These are phyloP conservation scores for Kluyveromyces dobzhanskii DNA, from an alignment of 805 yeast genomes.

Conservation along the genomic window DNA sequence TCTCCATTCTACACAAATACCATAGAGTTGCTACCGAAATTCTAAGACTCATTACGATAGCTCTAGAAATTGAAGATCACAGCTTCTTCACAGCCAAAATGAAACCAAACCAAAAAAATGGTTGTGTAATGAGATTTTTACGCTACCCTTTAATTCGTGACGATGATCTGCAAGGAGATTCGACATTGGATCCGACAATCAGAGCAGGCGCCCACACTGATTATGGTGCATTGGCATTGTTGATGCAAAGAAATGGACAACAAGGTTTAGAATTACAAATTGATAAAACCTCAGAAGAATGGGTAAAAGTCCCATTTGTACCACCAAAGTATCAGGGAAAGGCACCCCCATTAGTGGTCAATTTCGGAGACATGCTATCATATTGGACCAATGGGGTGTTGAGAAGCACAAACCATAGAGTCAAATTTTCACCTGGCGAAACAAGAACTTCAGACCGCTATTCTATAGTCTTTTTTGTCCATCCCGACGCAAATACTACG, in stretches of 20 bases:
- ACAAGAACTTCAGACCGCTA: constrained; percentile 57
- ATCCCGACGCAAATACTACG: constrained; percentile 58
- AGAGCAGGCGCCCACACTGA: constrained; percentile 87
- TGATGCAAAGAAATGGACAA: constrained; percentile 61
- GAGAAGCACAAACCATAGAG: constrained; percentile 69
- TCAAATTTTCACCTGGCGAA: constrained; percentile 48
- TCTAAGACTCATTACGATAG: constrained; percentile 50
- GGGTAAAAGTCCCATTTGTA: constrained; percentile 66
- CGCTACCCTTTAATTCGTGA: constrained; percentile 59
- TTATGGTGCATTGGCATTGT: constrained; percentile 65
- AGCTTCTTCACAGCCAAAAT: constrained; percentile 59
- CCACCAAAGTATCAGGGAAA: constrained; percentile 34
- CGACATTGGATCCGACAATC: constrained; percentile 40
- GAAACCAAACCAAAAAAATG: constrained; percentile 41
- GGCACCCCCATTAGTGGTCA: constrained; percentile 70
- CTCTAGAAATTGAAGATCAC: constrained; percentile 49
- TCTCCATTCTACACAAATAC: constrained; percentile 38
- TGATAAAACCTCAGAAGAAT: constrained; percentile 27
- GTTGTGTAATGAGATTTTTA: constrained; percentile 59
- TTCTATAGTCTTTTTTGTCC: constrained; percentile 71
- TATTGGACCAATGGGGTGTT: constrained; percentile 77
- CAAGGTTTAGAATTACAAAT: constrained; percentile 45
- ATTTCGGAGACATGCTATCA: constrained; percentile 68
- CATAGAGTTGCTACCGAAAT: constrained; percentile 41
- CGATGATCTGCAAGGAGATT: constrained; percentile 6